A percentile compares a stretch with the other conserved stretches of the same genome.
Conservation (phyloP, 495 filamentous ascomycete genomes). For the Penicillium goetzii region DNA sequence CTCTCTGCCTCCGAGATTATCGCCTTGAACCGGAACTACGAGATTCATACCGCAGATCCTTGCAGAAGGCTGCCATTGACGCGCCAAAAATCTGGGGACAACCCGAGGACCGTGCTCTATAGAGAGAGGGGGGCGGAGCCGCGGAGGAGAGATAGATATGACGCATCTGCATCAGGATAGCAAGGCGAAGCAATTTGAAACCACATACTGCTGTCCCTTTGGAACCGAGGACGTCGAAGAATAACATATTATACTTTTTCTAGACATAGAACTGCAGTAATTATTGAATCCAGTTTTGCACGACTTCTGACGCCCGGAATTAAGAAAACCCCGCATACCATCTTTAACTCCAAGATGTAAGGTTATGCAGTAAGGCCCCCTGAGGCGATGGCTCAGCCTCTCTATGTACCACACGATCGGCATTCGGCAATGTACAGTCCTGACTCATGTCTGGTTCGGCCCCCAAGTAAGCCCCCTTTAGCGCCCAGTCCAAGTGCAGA, state of each 20-base stretch:
- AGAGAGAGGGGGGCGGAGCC: neutral
- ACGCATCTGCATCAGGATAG: neutral
- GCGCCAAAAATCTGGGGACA: neutral
- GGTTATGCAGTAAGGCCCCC: no score
- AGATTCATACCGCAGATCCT: neutral
- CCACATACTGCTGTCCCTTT: neutral
- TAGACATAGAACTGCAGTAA: neutral
- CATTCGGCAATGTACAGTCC: no score
- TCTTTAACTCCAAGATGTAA: neutral
- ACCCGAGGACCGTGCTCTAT: neutral
- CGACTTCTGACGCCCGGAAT: neutral
- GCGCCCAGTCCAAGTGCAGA: neutral
- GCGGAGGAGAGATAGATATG: neutral
- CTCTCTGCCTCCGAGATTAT: neutral
- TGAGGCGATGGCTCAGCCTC: no score
- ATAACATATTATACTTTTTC: neutral
- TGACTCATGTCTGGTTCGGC: neutral
- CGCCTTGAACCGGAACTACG: neutral
- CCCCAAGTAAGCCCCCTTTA: neutral
- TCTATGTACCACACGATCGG: no score
- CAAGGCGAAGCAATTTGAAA: neutral
- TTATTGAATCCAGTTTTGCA: neutral
- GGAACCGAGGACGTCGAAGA: no score
- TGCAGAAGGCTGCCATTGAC: neutral
- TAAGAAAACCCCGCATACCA: neutral